Evolutionary conservation across 2,329 filamentous ascomycete species (phyloP), one percentile per base, ranked within the genome.

Genomic region (Claviceps pusilla): DNA sequence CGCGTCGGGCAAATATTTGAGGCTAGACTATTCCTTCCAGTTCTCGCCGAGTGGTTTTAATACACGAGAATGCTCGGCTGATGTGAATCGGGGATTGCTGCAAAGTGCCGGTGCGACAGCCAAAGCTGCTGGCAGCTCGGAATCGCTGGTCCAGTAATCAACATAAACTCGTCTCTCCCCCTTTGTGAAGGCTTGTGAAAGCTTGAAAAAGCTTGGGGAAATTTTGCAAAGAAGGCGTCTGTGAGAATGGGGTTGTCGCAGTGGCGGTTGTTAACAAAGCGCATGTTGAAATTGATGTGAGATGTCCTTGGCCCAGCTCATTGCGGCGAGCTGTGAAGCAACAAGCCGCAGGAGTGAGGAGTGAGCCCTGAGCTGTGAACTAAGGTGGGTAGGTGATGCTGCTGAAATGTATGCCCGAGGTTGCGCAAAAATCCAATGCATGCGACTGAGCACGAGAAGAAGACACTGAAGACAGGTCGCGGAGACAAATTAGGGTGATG

Each of bases 221-320:
- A 9, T n/a, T 31, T 19, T 39, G 24, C n/a, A 14, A 31, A 41
- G 24, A 9, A 41, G 11, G 9, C 35, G 42, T 56, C 51, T 56
- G 53, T 57, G 58, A 47, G 35, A 50, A 50, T 45, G 53, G 52
- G 53, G 46, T 43, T 45, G 50, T 55, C 48, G 55, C 49, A 43
- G 50, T 52, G 51, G 46, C 28, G 35, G 51, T 35, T 52, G 37
- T 58, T 57, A 62, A 64, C 60, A 62, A 63, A 64, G 60, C 53
- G 59, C 59, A 62, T 63, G 55, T 61, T 60, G 48, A 50, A 35
- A n/a, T 24, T 35, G 60, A 55, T 51, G 53, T 53, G 50, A 55
- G 33, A 45, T 7, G 28, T 49, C n/a, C 39, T 49, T 42, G 41
- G 48, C 28, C 52, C 53, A 35, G 45, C 50, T 43, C 46, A 52